A percentile compares a stretch with the other conserved stretches of the same genome.
Evolutionary conservation across 176 grass and related monocot genomes (phyloP).

Genomic region (Sorghum bicolor): Sorghum_bicolor_NCBIv3 NC_012876.2:58693001-58693500

Average conservation of each 20-base stretch:
- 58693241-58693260: neutral
- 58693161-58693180: constrained; percentile 11
- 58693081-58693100: neutral
- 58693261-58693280: neutral
- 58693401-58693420: neutral
- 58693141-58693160: neutral
- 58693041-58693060: neutral
- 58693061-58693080: neutral
- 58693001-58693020: neutral
- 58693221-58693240: neutral
- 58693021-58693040: neutral
- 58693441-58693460: neutral
- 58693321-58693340: neutral
- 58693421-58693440: neutral
- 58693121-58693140: neutral
- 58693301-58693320: neutral
- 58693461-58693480: neutral
- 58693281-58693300: neutral
- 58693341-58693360: neutral
- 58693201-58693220: constrained; percentile 26
- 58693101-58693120: constrained; percentile 5
- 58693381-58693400: neutral
- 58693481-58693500: neutral
- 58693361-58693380: neutral
- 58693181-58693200: neutral